These are phyloP conservation scores for Dionaea muscipula DNA, from an alignment of 179 eudicot genomes.

Conservation along the genomic window DNA sequence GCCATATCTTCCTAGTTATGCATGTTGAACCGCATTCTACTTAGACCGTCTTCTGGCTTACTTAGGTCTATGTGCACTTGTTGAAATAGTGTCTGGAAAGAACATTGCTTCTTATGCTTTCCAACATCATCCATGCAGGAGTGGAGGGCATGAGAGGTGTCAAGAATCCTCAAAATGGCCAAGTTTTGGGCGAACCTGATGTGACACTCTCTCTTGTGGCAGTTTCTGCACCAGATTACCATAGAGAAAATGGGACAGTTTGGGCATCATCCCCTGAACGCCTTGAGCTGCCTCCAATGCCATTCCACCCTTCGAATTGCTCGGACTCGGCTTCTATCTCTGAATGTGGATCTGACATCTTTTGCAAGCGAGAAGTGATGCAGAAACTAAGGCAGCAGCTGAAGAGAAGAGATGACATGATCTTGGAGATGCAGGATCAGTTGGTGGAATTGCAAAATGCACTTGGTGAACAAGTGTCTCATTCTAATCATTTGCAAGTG, in stretches of 20 bases:
- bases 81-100: too few relatives aligned
- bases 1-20: too few relatives aligned
- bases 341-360: constrained; percentile 87
- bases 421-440: constrained; percentile 92
- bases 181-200: constrained; percentile 44
- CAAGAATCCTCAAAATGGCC: constrained; percentile 44
- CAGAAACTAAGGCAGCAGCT: constrained; percentile 90
- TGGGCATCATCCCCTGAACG: constrained; percentile 58
- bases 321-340: constrained; percentile 85
- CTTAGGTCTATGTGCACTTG: too few relatives aligned
- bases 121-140: constrained; percentile 25
- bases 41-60: too few relatives aligned
- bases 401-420: constrained; percentile 87
- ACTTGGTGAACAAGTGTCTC: constrained; percentile 46
- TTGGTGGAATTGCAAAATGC: constrained; percentile 68
- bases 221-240: constrained; percentile 45
- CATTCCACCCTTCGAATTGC: constrained; percentile 59
- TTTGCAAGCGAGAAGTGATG: constrained; percentile 82
- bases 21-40: too few relatives aligned
- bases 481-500: constrained; percentile 64
- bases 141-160: constrained; percentile 31
- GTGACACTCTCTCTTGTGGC: constrained; percentile 67
- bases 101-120: too few relatives aligned
- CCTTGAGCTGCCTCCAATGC: constrained; percentile 48
- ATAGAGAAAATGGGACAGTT: constrained; percentile 40